Evolutionary conservation across 257 asterid species (phyloP), one percentile per base, ranked within the genome.

Genomic region (Nicotiana benthamiana): DNA sequence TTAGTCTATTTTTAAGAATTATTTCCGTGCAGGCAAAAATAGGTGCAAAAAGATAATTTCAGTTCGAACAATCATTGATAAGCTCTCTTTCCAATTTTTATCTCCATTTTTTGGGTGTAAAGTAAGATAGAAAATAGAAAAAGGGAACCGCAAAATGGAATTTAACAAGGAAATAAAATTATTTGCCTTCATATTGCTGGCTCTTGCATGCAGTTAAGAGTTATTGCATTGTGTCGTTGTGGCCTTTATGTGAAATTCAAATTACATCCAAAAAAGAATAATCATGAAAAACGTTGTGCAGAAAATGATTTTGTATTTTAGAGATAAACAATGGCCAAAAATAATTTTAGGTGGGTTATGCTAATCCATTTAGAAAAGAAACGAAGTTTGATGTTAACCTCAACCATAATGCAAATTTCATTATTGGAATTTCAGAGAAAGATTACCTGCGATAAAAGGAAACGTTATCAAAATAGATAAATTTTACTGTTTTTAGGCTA

Each of bases 331-430:
- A 46, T 46, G 53, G 53, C 3, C 53, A 11, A 9, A 46, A 9
- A 1, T 16, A 3, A 46, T 15, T 27, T 6, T n/a, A 28, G 30
- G 74, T 64, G 9, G 74, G 30, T 64, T 66, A 17, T 66, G 75
- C 52, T 17, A 9, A 64, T 64, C 22, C 40, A 63, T 11, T 27
- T 1, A 17, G 75, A 13, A 2, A 27, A 57, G 22, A 53, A 27
- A 27, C 80, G 28, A 18, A 77, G 0, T 20, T 17, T n/a, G 80
- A 77, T 77, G 80, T 70, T 57, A 77, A 76, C 63, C 54, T 28
- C 15, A 60, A 53, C 10, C 28, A 32, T 5, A 22, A 79, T 63
- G 17, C 48, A 24, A 70, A 62, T 26, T 15, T 61, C 9, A 53
- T 61, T 61, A n/a, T 16, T 24, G 64, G n/a, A 80, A 17, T 56